These are phyloP conservation scores for Verticillium albo-atrum DNA, from an alignment of 2,329 filamentous ascomycete species.

Conservation along the genomic window DNA sequence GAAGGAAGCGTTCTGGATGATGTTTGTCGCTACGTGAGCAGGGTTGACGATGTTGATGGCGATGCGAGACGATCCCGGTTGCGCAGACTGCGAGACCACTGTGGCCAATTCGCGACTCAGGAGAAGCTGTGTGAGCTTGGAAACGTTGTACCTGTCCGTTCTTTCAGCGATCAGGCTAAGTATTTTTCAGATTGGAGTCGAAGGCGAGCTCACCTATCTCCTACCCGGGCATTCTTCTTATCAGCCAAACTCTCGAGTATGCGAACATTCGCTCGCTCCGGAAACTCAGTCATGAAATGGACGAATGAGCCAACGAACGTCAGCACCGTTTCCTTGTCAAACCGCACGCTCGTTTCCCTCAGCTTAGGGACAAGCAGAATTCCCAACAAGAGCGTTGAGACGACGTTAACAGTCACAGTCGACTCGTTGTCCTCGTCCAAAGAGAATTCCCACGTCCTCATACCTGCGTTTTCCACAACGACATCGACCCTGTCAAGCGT, in stretches of 20 bases:
- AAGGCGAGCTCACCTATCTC: too few relatives aligned
- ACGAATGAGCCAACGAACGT: not conserved
- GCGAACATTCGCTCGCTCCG: not conserved
- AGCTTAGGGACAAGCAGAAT: conserved; percentile 33
- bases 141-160: conserved; percentile 1
- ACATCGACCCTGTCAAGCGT: conserved; percentile 31
- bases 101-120: conserved; percentile 1
- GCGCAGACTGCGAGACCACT: not conserved
- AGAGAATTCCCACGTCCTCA: conserved; percentile 6
- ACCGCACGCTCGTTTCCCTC: conserved; percentile 4
- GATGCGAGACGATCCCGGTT: not conserved
- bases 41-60: not conserved
- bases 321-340: conserved; percentile 13
- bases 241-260: too few relatives aligned
- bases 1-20: not conserved
- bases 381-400: conserved; percentile 38
- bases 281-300: conserved; percentile 8
- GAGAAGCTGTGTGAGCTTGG: conserved; percentile 4
- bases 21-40: not conserved
- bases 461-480: conserved; percentile 29
- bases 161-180: too few relatives aligned
- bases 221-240: too few relatives aligned
- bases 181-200: too few relatives aligned
- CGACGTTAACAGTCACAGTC: conserved; percentile 39
- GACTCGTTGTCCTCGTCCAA: conserved; percentile 33